A percentile compares a stretch with the other conserved stretches of the same genome.
phyloP scores from a whole-genome alignment of 768 basidiomycete species.

The Boletus barrowsii region DNA sequence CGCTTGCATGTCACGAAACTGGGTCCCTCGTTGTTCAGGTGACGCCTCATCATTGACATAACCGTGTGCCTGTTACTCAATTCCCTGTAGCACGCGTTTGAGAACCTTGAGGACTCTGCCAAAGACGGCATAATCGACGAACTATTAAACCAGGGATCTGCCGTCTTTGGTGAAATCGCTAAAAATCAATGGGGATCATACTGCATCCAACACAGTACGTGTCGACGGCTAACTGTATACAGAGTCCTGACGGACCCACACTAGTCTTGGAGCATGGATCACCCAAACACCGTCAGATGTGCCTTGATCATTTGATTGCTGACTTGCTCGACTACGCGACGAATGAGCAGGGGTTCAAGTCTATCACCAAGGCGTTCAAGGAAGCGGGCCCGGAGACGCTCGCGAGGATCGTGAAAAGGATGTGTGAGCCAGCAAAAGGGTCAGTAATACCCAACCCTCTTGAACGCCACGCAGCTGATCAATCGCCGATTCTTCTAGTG shows the following conservation, averaged over 20 bases:
- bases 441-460: slow-evolving; percentile 24
- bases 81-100: slow-evolving; percentile 66
- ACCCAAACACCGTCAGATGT: slow-evolving; percentile 66
- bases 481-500: slow-evolving; percentile 34
- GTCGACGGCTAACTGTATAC: background rate
- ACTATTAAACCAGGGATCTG: slow-evolving; percentile 67
- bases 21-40: slow-evolving; percentile 88
- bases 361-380: slow-evolving; percentile 81
- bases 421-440: slow-evolving; percentile 88
- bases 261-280: slow-evolving; percentile 85
- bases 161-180: slow-evolving; percentile 69
- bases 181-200: slow-evolving; percentile 91
- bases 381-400: slow-evolving; percentile 78
- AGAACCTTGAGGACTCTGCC: slow-evolving; percentile 78
- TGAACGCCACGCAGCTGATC: slow-evolving; percentile 1
- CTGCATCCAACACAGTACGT: slow-evolving; percentile 80
- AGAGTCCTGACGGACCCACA: slow-evolving; percentile 1
- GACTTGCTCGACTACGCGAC: slow-evolving; percentile 79
- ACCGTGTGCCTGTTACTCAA: slow-evolving; percentile 9
- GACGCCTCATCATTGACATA: slow-evolving; percentile 5
- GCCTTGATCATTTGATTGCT: slow-evolving; percentile 71
- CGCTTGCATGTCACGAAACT: slow-evolving; percentile 86
- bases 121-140: slow-evolving; percentile 86
- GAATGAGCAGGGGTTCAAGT: slow-evolving; percentile 85
- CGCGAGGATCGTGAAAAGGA: slow-evolving; percentile 69